Conservation (phyloP, 2,329 filamentous ascomycete species). For the Hypoxylon sp. region DNA sequence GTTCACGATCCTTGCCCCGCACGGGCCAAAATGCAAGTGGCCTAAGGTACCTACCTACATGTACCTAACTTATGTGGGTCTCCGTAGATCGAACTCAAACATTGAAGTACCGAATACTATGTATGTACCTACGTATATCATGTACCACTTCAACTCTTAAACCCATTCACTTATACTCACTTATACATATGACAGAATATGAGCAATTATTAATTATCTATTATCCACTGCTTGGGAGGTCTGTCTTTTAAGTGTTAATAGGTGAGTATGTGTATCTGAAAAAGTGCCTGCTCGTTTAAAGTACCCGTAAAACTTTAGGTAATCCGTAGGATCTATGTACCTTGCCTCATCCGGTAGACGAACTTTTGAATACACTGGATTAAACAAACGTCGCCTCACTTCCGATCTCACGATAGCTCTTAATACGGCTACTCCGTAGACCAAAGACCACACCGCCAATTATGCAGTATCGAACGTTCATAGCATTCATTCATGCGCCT, state of each 20-base stretch:
- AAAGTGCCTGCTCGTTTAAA: constrained; percentile 7
- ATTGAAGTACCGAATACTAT: constrained; percentile 6
- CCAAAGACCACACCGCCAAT: constrained; percentile 25
- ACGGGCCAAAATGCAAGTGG: constrained; percentile 29
- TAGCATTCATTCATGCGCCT: constrained; percentile 27
- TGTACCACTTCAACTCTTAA: background rate
- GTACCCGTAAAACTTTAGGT: background rate
- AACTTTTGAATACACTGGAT: constrained; percentile 23
- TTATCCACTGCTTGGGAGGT: constrained; percentile 7
- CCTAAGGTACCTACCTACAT: constrained; percentile 23
- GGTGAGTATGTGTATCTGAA: background rate
- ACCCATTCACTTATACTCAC: background rate
- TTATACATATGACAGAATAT: background rate
- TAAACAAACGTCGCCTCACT: constrained; percentile 27
- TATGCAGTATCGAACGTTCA: constrained; percentile 22
- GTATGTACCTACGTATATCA: background rate
- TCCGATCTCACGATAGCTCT: constrained; percentile 17
- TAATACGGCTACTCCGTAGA: constrained; percentile 12
- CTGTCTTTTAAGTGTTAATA: constrained; percentile 6
- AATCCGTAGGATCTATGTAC: constrained; percentile 9
- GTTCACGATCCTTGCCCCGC: constrained; percentile 34
- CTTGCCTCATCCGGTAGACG: constrained; percentile 7
- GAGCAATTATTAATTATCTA: constrained; percentile 14
- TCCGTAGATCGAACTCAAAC: constrained; percentile 18
- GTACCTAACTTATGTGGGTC: constrained; percentile 3